Base-by-base conservation (phyloP, 495 filamentous ascomycete genomes). In the Penicillium longicatenatum region DNA sequence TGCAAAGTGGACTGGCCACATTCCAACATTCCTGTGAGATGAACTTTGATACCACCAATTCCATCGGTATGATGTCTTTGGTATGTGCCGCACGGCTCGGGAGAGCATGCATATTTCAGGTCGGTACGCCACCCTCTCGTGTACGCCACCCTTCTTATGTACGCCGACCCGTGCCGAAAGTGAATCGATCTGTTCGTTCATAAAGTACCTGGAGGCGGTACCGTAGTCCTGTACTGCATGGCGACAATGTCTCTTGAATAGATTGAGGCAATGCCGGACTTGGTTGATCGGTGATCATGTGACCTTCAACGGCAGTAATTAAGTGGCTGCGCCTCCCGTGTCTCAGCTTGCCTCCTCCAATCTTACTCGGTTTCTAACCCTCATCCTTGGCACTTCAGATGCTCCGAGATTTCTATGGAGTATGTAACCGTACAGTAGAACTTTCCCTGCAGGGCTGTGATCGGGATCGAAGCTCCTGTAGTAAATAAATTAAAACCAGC, bases 311-410 rank as follows among this genome's bases (percentile, higher is more conserved):
- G 12, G 3, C 6, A 14, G 10, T 35, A 35, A 35, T 35, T 35
- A 35, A 35, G 31, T n/a, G 22, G 8, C 51, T 54, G 39, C 39
- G 52, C 52, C 58, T 60, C 52, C 52, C 58, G 58, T 60, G 52
- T 54, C 52, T 46, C 52, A 46, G 21, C 19, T 22, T 20, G 24
- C n/a, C 24, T 41, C 50, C 33, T 52, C 44, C 26, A 46, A 46
- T 46, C 44, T 24, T 46, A 46, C 2, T 26, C 21, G 8, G 10
- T 26, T 24, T 26, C 26, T 26, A 26, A 35, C 31, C 9, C 7
- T 35, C 9, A 35, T 35, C 31, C 31, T 35, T 14, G 31, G 31
- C 31, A 35, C 31, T 11, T 10, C 6, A 9, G 41, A 43, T 43
- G 19, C 16, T 19, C n/a, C 16, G 1, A n/a, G n/a, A 7, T 8